Base-by-base conservation (phyloP, 495 filamentous ascomycete species). In the Xylaria bambusicola region DNA sequence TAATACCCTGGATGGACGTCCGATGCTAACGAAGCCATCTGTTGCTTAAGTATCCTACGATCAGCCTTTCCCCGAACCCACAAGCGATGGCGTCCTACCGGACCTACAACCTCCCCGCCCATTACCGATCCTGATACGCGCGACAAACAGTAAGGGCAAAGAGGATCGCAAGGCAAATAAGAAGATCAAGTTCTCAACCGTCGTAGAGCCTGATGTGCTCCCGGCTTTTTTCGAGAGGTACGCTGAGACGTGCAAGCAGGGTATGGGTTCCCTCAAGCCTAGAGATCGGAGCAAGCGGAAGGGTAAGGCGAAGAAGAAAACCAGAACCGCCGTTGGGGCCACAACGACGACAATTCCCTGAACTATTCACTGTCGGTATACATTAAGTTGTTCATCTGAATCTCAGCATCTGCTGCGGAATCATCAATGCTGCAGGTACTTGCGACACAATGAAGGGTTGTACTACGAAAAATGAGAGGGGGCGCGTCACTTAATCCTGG, bases 201-300 rank as follows among this genome's bases (percentile, higher is more conserved):
- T 97, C 2, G 91, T 98, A 12, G 77, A 86, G 46, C 82, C 88
- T 9, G 84, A 85, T 41, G 84, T 87, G 2, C 73, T 97, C 3
- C 91, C 96, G 38, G 75, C 70, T 0, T 98, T 98, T 64, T 98
- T 89, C 73, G 77, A 77, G 15, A 81, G 84, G 40, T 98, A 98
- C 73, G 92, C 92, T n/a, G 95, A 98, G 64, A 80, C 91, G 6
- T 96, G 92, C 72, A 97, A 94, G 77, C 74, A 80, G 0, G 91
- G 92, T 17, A 98, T 97, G 93, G 61, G 63, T 1, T 78, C 83
- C 26, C 66, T 98, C 78, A 98, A 97, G 88, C 97, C 95, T 77
- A 77, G 93, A 54, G 92, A 97, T 79, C 81, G 91, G 64, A 91
- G 84, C 61, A 91, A 86, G 77, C 79, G 82, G 68, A 97, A 93